Conservation (phyloP, 768 basidiomycete species). For the Leccinellum rugosiceps region DNA sequence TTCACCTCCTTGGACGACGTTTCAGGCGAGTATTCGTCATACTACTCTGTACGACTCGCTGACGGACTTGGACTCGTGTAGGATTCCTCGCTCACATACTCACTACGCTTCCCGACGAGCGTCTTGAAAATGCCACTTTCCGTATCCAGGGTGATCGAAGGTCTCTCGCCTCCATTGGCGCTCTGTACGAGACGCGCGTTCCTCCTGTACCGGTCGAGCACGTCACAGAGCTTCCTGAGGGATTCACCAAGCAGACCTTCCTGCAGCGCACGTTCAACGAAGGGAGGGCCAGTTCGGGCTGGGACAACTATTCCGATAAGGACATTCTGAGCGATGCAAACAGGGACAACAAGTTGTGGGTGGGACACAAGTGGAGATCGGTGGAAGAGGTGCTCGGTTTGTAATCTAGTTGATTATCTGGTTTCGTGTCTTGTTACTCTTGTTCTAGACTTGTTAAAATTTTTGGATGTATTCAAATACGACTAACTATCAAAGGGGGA, state of each 20-base stretch:
- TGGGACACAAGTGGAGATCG: slow-evolving; percentile 32
- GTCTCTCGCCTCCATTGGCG: slow-evolving; percentile 24
- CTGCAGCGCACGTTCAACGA: slow-evolving; percentile 28
- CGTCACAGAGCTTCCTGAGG: slow-evolving; percentile 28
- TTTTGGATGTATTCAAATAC: neutral
- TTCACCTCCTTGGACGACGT: slow-evolving; percentile 34
- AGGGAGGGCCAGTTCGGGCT: slow-evolving; percentile 34
- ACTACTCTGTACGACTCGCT: neutral
- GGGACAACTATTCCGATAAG: slow-evolving; percentile 29
- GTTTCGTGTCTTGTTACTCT: neutral
- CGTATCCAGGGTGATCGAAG: slow-evolving; percentile 36
- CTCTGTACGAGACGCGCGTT: slow-evolving; percentile 24
- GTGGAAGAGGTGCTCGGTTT: slow-evolving; percentile 27
- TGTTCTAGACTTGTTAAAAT: too few species aligned
- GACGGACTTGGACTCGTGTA: slow-evolving; percentile 9
- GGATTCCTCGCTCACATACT: slow-evolving; percentile 36
- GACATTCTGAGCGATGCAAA: slow-evolving; percentile 31
- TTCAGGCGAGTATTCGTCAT: slow-evolving; percentile 25
- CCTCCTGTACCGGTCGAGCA: slow-evolving; percentile 21
- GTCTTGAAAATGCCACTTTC: slow-evolving; percentile 31
- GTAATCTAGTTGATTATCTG: slow-evolving; percentile 4
- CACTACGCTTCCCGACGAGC: slow-evolving; percentile 26
- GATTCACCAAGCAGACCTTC: slow-evolving; percentile 28
- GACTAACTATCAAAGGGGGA: too few species aligned
- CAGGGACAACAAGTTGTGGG: slow-evolving; percentile 33